Base-by-base conservation (phyloP, 768 basidiomycete species). In the Suillus clintonianus region DNA sequence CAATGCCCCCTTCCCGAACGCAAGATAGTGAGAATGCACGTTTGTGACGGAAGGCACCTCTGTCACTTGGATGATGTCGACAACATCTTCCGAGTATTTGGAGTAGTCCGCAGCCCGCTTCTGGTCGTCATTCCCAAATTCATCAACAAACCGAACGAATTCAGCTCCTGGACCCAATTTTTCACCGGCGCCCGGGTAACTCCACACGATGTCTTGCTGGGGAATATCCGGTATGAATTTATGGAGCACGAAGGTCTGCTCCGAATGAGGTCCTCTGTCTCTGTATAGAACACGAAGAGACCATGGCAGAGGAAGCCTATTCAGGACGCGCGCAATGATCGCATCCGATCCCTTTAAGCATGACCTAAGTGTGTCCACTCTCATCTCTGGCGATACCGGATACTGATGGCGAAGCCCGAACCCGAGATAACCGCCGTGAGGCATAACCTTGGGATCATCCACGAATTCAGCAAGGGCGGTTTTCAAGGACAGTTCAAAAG, bases 381-480 rank as follows among this genome's bases (percentile, higher is more conserved):
- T 59, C 63, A 60, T 67, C 54, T 27, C 50, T 41, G 43, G 54
- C 60, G 41, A 42, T 11, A 78, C 61, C 1, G 78, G 77, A 56
- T 82, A 81, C 32, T 70, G 64, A 62, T 80, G 73, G 3, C 66
- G 60, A 7, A 81, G 72, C 0, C 77, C 77, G 48, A 79, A 78
- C 2, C 74, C 78, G 13, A 82, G 63, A 15, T 70, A 67, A 6
- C 77, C 78, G 3, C 79, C 79, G 0, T 66, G 36, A 0, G 76
- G 75, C 13, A 79, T 67, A 51, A 78, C 74, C 1, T 43, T 30
- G 1, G 70, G 62, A 34, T 77, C 70, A 5, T 60, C 48, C 41
- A 77, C 70, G 42, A 77, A 71, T 32, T 61, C 66, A 54, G 64
- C 69, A 63, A 78, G 57, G 3, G 70, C 62, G 4, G 55, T 13